A percentile compares a stretch with the other conserved stretches of the same genome.
These are phyloP conservation scores for Phytopythium montanum DNA, from an alignment of 352 stramenopile genomes.

Conservation along the genomic window DNA sequence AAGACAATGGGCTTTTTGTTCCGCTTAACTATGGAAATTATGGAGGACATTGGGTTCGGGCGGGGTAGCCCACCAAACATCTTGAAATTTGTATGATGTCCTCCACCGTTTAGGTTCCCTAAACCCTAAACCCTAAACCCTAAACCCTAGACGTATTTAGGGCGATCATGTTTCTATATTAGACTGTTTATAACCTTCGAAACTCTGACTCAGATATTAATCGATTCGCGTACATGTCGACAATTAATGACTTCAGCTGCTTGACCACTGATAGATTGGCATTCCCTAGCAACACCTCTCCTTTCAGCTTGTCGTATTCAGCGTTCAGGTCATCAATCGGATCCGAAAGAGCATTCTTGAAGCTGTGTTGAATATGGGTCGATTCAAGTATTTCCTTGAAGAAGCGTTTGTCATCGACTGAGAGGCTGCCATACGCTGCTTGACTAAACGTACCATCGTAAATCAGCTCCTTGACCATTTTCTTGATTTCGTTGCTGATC, in stretches of 20 bases:
- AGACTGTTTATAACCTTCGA: constrained; percentile 6
- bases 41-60: too few species aligned
- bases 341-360: constrained; percentile 10
- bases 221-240: constrained; percentile 12
- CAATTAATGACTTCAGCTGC: constrained; percentile 8
- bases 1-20: too few species aligned
- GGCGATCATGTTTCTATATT: constrained; percentile 9
- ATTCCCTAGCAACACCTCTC: constrained; percentile 10
- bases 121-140: too few species aligned
- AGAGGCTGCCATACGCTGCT: constrained; percentile 8
- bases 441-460: constrained; percentile 9
- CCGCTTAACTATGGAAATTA: too few species aligned
- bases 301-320: constrained; percentile 12
- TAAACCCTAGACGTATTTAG: too few species aligned
- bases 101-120: too few species aligned
- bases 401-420: constrained; percentile 9
- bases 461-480: constrained; percentile 8
- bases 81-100: too few species aligned
- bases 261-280: constrained; percentile 6
- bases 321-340: neutral
- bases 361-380: constrained; percentile 12
- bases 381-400: constrained; percentile 12
- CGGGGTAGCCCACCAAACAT: too few species aligned
- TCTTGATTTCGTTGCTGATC: constrained; percentile 9
- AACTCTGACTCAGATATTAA: constrained; percentile 12